Evolutionary conservation across 1,139 yeast species (phyloP), one percentile per base, ranked within the genome.

Genomic region (Debaryomyces udenii): DNA sequence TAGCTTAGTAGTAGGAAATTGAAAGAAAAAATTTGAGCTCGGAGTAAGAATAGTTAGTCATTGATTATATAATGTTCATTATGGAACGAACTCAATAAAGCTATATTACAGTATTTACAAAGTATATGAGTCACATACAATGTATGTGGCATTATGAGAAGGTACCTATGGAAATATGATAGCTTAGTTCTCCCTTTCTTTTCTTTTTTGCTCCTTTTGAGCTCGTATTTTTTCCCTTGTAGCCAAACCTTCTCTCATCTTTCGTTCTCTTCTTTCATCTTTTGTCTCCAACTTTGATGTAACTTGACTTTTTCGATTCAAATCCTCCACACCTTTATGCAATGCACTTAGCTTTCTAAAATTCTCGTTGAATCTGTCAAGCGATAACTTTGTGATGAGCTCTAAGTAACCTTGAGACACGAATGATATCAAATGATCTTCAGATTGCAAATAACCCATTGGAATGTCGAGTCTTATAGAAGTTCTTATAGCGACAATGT

Each of bases 401-500:
- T 64, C 43, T 28, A 85, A 57, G 49, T 84, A 84, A 2, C 68
- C 63, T 27, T 68, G 65, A 15, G 66, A 59, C 0, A 84, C 89
- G 39, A 80, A 64, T 9, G 75, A 56, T 0, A 61, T 49, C 4
- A 75, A 50, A 5, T 52, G 46, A 0, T 61, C 64, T 0, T 50
- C 56, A 0, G 42, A 48, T 4, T 62, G 67, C 9, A 74, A 59
- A 47, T 65, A 79, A 0, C 89, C 96, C 27, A 87, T 76, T 0
- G 96, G 96, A 0, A 82, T 70, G 58, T 87, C 95, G 23, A 87
- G 61, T 50, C 79, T 78, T 43, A 87, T 81, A 10, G 86, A 80
- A 4, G 80, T 84, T 48, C 95, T 68, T 16, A 87, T 81, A 0
- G 88, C 96, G 3, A 87, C 96, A n/a, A 83, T 70, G 52, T 81